These are phyloP conservation scores for Nemania sp. DNA, from an alignment of 2,329 filamentous ascomycete genomes.

Conservation along the genomic window DNA sequence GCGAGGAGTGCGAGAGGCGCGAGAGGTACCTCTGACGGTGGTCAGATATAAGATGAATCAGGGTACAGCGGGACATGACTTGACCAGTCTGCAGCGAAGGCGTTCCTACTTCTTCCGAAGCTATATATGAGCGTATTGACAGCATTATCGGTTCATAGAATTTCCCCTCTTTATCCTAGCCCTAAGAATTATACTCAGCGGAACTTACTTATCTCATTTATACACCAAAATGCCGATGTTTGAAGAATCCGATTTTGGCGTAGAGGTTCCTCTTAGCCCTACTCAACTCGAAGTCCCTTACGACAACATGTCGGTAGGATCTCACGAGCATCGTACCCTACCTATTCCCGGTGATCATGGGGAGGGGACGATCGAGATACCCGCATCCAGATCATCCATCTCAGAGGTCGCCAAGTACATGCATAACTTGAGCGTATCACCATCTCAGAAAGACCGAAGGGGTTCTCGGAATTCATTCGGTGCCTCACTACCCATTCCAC, in stretches of 20 bases:
- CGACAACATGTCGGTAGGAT: conserved; percentile 28
- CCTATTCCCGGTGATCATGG: conserved; percentile 59
- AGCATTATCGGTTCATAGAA: conserved; percentile 8
- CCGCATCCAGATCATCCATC: conserved; percentile 74
- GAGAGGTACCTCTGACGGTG: conserved; percentile 2
- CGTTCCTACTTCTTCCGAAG: conserved; percentile 15
- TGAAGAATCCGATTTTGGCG: conserved; percentile 67
- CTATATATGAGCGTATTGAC: conserved; percentile 23
- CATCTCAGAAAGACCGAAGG: conserved; percentile 75
- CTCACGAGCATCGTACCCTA: conserved; percentile 44
- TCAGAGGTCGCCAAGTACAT: conserved; percentile 77
- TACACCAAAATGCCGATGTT: conserved; percentile 67
- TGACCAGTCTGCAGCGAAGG: conserved; percentile 11
- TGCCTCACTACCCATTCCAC: conserved; percentile 77
- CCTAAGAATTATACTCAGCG: conserved; percentile 2
- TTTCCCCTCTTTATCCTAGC: conserved; percentile 15
- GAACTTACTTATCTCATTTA: neutral
- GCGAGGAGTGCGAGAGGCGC: neutral
- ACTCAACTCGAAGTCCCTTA: conserved; percentile 34
- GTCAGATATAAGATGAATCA: conserved; percentile 31
- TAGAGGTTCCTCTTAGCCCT: conserved; percentile 50
- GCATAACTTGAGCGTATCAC: conserved; percentile 77
- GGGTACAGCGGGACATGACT: conserved; percentile 21
- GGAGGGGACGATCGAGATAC: conserved; percentile 73
- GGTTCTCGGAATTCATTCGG: conserved; percentile 82